Base-by-base conservation (phyloP, 495 filamentous ascomycete species). In the Bacidia gigantensis region DNA sequence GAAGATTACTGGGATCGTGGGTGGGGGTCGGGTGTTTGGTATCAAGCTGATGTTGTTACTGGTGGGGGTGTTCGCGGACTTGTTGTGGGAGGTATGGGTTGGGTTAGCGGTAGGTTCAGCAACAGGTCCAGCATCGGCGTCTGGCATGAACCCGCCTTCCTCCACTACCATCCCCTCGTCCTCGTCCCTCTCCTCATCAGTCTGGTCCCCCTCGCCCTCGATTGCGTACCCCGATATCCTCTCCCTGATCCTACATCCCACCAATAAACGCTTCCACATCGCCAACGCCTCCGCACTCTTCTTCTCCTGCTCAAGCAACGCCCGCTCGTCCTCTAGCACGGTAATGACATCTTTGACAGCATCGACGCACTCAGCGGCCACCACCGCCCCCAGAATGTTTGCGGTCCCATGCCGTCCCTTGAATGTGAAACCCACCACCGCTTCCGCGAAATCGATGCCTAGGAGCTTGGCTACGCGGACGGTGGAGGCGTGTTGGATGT, bases 351-450 rank as follows among this genome's bases (percentile, higher is more conserved):
- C 81, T 50, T 77, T 69, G 0, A 96, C 69, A 0, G 81, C 87
- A 56, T 90, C 87, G 14, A 63, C 70, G 51, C 79, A 77, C 63
- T 87, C 84, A 20, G 51, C 59, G 0, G 88, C 81, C 23, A 94
- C 79, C 9, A 97, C 77, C 14, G 84, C 77, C 0, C 92, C 93
- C 3, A 75, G 70, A 14, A 86, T 61, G 12, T 92, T 73, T 10
- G 90, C 86, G 3, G 86, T 95, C 9, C 87, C 89, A 47, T 82
- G 77, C 5, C 87, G 75, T 12, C 87, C 86, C 63, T 75, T 80
- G 62, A 95, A 96, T 25, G 83, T 72, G 61, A 97, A 98, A 0
- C 89, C 89, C 1, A 84, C 92, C 11, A 99, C 79, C 14, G 93
- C 92, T 40, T 87, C 84, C 25, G 86, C 86, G 57, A 82, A 93